These are phyloP conservation scores for Kodamaea restingae DNA, from an alignment of 805 yeast genomes.

Conservation along the genomic window DNA sequence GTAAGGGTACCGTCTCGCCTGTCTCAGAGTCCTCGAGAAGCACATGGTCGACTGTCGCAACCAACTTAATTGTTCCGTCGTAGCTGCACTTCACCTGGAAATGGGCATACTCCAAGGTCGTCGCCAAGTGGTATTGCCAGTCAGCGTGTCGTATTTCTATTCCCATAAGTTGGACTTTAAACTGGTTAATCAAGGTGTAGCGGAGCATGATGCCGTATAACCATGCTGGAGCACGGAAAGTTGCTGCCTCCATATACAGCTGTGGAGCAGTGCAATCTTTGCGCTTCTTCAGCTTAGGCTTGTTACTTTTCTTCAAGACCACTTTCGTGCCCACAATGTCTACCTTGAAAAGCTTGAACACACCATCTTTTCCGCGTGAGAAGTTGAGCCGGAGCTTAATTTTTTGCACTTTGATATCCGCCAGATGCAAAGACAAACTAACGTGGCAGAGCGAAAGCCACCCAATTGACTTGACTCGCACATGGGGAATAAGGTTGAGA, in stretches of 20 bases:
- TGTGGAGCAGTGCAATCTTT: not conserved
- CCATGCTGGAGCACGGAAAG: not conserved
- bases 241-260: not conserved
- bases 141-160: not conserved
- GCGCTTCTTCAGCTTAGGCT: not conserved
- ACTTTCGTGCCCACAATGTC: conserved; percentile 22
- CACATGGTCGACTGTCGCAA: not conserved
- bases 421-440: conserved; percentile 15
- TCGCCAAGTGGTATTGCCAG: not conserved
- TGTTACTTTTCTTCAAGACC: not conserved
- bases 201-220: not conserved
- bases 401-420: conserved; percentile 16
- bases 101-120: not conserved
- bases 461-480: conserved; percentile 26
- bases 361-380: conserved; percentile 18
- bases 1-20: conserved; percentile 16
- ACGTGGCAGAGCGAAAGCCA: conserved; percentile 28
- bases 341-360: conserved; percentile 25
- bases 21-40: conserved; percentile 7
- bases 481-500: conserved; percentile 25
- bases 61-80: not conserved
- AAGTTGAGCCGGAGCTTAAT: conserved; percentile 21
- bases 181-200: conserved; percentile 1
- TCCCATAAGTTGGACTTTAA: not conserved
- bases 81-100: not conserved